These are phyloP conservation scores for Amauroascus niger DNA, from an alignment of 2,329 filamentous ascomycete species.

Conservation along the genomic window DNA sequence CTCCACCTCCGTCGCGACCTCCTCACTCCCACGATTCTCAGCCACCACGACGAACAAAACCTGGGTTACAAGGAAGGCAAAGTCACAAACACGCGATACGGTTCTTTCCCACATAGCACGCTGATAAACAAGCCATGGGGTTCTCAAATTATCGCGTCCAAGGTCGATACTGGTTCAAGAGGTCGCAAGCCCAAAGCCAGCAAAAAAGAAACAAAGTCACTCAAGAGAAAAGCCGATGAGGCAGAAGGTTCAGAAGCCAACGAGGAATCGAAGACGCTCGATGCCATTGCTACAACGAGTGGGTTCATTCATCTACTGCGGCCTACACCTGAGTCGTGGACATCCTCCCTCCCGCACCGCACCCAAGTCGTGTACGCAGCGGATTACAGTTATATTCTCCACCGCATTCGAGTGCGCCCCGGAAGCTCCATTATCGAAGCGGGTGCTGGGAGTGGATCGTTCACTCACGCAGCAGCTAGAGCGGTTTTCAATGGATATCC, in stretches of 20 bases:
- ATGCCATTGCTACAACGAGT: slow-evolving; percentile 34
- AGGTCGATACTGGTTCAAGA: slow-evolving; percentile 83
- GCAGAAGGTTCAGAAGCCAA: slow-evolving; percentile 29
- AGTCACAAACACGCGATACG: slow-evolving; percentile 85
- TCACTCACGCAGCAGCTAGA: slow-evolving; percentile 43
- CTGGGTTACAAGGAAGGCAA: slow-evolving; percentile 67
- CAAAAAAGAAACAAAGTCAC: slow-evolving; percentile 1
- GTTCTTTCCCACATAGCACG: slow-evolving; percentile 75
- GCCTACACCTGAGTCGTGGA: slow-evolving; percentile 45
- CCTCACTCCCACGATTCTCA: slow-evolving; percentile 64
- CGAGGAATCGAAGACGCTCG: slow-evolving; percentile 22
- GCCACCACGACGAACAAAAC: slow-evolving; percentile 51
- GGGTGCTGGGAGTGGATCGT: slow-evolving; percentile 44
- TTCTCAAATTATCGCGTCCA: slow-evolving; percentile 78
- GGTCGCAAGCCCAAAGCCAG: slow-evolving; percentile 52
- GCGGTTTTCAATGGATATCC: slow-evolving; percentile 42
- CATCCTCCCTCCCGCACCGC: slow-evolving; percentile 41
- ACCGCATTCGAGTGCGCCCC: slow-evolving; percentile 39
- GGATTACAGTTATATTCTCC: slow-evolving; percentile 45
- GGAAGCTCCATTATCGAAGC: slow-evolving; percentile 42
- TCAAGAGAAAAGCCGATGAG: slow-evolving; percentile 24
- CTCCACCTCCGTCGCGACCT: slow-evolving; percentile 83
- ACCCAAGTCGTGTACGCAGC: slow-evolving; percentile 47
- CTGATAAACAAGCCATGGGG: slow-evolving; percentile 77
- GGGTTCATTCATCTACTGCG: slow-evolving; percentile 43